Conservation (phyloP, 345 rosid genomes). For the Linum tenue region DNA sequence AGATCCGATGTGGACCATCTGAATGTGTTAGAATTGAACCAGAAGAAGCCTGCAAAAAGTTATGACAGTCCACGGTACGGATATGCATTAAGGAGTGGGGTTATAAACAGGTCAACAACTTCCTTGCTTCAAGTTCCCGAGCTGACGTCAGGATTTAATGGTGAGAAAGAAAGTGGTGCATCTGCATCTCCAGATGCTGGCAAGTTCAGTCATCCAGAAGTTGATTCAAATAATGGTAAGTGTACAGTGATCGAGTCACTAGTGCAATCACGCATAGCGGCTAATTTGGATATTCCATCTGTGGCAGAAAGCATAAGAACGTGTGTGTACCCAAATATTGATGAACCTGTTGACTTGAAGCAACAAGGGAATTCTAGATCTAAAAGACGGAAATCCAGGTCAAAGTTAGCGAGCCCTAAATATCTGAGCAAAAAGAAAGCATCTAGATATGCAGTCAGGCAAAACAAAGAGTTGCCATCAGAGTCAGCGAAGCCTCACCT, state of each 20-base stretch:
- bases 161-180: constrained; percentile 3
- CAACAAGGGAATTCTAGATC: too few species aligned
- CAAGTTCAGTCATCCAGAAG: neutral
- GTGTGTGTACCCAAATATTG: neutral
- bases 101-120: neutral
- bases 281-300: constrained; percentile 7
- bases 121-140: neutral
- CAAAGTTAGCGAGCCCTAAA: too few species aligned
- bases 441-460: constrained; percentile 7
- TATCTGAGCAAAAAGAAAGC: constrained; percentile 3
- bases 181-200: constrained; percentile 1
- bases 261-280: neutral
- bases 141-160: neutral
- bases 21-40: neutral
- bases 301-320: neutral
- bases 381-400: too few species aligned
- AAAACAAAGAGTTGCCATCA: constrained; percentile 8
- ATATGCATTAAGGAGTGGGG: neutral
- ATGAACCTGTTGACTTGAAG: neutral
- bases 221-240: neutral
- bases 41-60: neutral
- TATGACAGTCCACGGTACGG: neutral
- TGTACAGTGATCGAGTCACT: neutral
- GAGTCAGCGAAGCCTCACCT: neutral
- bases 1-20: neutral